Base-by-base conservation (phyloP, 495 filamentous ascomycete genomes). In the Talaromyces adpressus region DNA sequence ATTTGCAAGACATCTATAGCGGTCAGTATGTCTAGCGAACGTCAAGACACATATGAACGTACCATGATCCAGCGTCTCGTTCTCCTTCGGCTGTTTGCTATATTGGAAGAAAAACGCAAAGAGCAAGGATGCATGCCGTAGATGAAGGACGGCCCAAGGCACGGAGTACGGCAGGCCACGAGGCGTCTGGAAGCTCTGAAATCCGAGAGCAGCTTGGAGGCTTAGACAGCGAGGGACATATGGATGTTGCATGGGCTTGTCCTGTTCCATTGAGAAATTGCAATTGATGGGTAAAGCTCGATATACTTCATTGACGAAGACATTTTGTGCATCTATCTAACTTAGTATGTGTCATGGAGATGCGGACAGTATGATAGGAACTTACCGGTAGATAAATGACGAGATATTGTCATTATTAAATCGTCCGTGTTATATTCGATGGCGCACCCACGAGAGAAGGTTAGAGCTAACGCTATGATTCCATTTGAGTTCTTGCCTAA, bases 221-320 rank as follows among this genome's bases (percentile, higher is more conserved):
- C 88, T 88, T 34, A 91, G 79, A 73, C 84, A 88, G 63, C 86
- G 77, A 65, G 89, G 87, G 47, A 93, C 81, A 41, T 81, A 82
- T 5, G 79, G 77, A 67, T 89, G 89, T 64, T 84, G 79, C 61
- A 90, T 84, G n/a, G 91, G 80, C 61, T 85, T 83, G 59, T 91
- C 85, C 64, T 90, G 84, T 59, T 89, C 85, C 8, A 76, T 64
- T 22, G 89, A 91, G 57, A 88, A 93, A 75, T 92, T 89, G 59
- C 88, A 84, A 62, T 81, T 81, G 41, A 90, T 77, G 61, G 83
- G 84, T 64, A 93, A 75, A 34, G 86, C 82, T 49, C 83, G 81
- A 59, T 88, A 87, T 16, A 91, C 76, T 62, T 90, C 87, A 58
- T 77, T 82, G 23, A 90, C 69, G 63, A 88, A 87, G 51, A 79